A percentile compares a stretch with the other conserved stretches of the same genome.
phyloP scores from a whole-genome alignment of 495 filamentous ascomycete species.

The Penicillium steckii region DNA sequence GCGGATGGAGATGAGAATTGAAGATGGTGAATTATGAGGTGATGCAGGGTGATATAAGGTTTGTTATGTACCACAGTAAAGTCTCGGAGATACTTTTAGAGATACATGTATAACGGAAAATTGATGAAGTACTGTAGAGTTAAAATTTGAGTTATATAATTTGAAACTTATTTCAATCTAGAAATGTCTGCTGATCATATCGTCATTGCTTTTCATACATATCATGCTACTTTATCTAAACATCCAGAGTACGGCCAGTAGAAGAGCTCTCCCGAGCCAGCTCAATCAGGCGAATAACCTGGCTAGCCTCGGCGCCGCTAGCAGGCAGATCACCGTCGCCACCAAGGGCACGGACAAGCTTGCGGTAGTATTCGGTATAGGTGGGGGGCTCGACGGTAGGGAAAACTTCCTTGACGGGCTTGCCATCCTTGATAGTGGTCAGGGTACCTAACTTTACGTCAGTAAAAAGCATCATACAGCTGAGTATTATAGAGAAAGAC shows the following conservation, averaged over 20 bases:
- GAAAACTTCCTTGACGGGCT: slow-evolving; percentile 41
- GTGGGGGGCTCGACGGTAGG: slow-evolving; percentile 68
- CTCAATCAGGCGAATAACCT: slow-evolving; percentile 76
- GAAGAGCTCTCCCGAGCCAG: slow-evolving; percentile 65
- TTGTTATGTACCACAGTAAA: no score
- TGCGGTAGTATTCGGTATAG: slow-evolving; percentile 70
- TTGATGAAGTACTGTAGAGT: no score
- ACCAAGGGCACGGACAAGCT: slow-evolving; percentile 63
- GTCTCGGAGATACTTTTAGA: no score
- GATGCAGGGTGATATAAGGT: no score
- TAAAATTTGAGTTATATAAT: no score
- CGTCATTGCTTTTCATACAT: slow-evolving; percentile 14
- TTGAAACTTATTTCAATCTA: background rate
- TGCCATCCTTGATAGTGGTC: slow-evolving; percentile 44
- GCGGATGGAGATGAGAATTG: no score
- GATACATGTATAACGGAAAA: no score
- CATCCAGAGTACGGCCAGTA: slow-evolving; percentile 59
- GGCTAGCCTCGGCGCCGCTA: slow-evolving; percentile 64
- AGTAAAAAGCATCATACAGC: background rate
- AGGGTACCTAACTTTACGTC: slow-evolving; percentile 27
- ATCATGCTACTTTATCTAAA: slow-evolving; percentile 26
- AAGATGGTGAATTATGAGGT: no score
- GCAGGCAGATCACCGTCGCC: slow-evolving; percentile 68
- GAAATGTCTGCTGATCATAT: slow-evolving; percentile 14
- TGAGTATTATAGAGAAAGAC: background rate